A percentile compares a stretch with the other conserved stretches of the same genome.
phyloP scores from a whole-genome alignment of 23 red algal species.

The Gracilariopsis chorda region DNA sequence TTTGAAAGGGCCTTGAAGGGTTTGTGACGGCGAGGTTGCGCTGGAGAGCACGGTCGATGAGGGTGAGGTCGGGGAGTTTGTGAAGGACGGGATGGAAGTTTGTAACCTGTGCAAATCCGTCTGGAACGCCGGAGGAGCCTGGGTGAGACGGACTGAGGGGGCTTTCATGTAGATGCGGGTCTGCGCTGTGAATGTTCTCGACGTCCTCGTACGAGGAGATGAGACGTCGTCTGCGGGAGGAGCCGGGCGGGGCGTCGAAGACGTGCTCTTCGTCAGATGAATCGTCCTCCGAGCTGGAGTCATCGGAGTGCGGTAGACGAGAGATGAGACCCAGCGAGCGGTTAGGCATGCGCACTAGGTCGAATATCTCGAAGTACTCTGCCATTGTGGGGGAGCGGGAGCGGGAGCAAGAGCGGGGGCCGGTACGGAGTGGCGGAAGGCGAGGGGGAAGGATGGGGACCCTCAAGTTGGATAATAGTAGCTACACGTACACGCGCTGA shows the following conservation, averaged over 20 bases:
- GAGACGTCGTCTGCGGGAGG: not conserved
- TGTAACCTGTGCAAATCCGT: conserved; percentile 16
- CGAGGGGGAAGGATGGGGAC: no score
- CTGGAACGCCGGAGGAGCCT: conserved; percentile 1
- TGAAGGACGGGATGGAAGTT: not conserved
- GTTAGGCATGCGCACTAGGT: conserved; percentile 43
- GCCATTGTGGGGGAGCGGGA: not conserved
- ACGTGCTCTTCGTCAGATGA: not conserved
- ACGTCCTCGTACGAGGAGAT: conserved; percentile 54
- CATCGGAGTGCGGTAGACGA: conserved; percentile 5
- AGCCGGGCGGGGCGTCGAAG: not conserved
- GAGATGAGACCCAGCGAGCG: not conserved
- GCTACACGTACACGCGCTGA: no score
- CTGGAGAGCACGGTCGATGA: conserved; percentile 14
- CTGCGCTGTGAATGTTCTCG: conserved; percentile 1
- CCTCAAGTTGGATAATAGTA: no score
- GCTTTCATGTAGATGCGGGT: not conserved
- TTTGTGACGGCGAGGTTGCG: not conserved
- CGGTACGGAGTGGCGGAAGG: not conserved
- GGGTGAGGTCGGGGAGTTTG: conserved; percentile 17
- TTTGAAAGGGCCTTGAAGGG: not conserved
- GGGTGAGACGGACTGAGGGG: not conserved
- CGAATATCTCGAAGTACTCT: conserved; percentile 29
- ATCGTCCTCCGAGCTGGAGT: conserved; percentile 1
- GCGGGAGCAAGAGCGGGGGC: not conserved